phyloP scores from a whole-genome alignment of 306 rosid species.

The Quercus alba region DNA sequence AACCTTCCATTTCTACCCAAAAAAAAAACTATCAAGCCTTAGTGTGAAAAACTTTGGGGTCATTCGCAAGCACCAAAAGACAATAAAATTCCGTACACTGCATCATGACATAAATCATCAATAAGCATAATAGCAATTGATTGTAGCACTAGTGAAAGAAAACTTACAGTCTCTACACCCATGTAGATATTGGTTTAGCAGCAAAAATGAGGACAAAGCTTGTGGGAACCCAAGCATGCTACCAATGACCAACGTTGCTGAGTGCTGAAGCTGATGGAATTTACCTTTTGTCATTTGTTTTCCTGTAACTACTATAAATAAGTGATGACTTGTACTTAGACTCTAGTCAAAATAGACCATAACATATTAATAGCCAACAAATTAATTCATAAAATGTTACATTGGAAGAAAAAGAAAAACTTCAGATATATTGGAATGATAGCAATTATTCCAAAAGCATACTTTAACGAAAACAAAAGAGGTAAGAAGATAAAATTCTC shows the following conservation, averaged over 20 bases:
- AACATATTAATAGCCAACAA: constrained; percentile 6
- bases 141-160: background rate
- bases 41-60: too few relatives aligned
- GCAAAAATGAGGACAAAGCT: constrained; percentile 63
- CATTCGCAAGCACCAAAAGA: too few relatives aligned
- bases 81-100: too few relatives aligned
- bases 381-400: background rate
- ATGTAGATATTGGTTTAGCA: constrained; percentile 80
- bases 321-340: constrained; percentile 32
- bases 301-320: constrained; percentile 29
- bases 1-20: too few relatives aligned
- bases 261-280: constrained; percentile 85
- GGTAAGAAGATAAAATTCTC: background rate
- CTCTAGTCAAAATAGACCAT: background rate
- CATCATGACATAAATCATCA: too few relatives aligned
- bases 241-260: constrained; percentile 61
- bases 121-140: background rate
- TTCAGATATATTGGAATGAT: background rate
- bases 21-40: too few relatives aligned
- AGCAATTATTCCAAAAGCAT: background rate
- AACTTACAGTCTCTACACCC: constrained; percentile 79
- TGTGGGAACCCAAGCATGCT: constrained; percentile 74
- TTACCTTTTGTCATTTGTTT: constrained; percentile 46
- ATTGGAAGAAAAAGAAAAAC: background rate
- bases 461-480: background rate